These are phyloP conservation scores for Aspergillus wentii DNA, from an alignment of 495 filamentous ascomycete species.

Conservation along the genomic window DNA sequence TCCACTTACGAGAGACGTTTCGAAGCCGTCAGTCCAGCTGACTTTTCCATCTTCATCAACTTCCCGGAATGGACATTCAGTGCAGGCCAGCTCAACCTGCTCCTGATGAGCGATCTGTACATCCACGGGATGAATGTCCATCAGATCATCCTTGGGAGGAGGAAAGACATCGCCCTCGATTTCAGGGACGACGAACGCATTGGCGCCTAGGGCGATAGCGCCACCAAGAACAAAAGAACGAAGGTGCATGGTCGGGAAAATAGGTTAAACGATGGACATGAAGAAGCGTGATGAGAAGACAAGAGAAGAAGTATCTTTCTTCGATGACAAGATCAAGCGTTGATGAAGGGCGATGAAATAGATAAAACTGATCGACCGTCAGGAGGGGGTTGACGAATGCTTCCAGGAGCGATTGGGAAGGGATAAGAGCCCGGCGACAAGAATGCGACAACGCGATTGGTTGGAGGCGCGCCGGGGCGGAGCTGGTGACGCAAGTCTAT, in stretches of 20 bases:
- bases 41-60: slow-evolving; percentile 23
- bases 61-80: slow-evolving; percentile 42
- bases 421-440: too few species aligned
- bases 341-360: background rate
- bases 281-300: slow-evolving; percentile 1
- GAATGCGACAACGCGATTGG: too few species aligned
- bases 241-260: slow-evolving; percentile 31
- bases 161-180: slow-evolving; percentile 21
- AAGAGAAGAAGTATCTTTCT: too few species aligned
- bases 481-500: background rate
- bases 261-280: slow-evolving; percentile 1
- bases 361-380: too few species aligned
- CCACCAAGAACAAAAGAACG: slow-evolving; percentile 38
- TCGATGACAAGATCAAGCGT: background rate
- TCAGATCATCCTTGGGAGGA: slow-evolving; percentile 21
- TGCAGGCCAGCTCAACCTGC: slow-evolving; percentile 37
- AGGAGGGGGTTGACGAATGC: background rate
- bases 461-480: background rate
- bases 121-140: slow-evolving; percentile 22
- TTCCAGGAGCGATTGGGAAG: too few species aligned
- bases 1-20: slow-evolving; percentile 33
- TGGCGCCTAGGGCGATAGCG: slow-evolving; percentile 36
- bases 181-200: slow-evolving; percentile 44
- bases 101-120: slow-evolving; percentile 24
- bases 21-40: slow-evolving; percentile 32